phyloP scores from a whole-genome alignment of 1,139 yeast species.

The Zygosaccharomyces pseudobailii region DNA sequence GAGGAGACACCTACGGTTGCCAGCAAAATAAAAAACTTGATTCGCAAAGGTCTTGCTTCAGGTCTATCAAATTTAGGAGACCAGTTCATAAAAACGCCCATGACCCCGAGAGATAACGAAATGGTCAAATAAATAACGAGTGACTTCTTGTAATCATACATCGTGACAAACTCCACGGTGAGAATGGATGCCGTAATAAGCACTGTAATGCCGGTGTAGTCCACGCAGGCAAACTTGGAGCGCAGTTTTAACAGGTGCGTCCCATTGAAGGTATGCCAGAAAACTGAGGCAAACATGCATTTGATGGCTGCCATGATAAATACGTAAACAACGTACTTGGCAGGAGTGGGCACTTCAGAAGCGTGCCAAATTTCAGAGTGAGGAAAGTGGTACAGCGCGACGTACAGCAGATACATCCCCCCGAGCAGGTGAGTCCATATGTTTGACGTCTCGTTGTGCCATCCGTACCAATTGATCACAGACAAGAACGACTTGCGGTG shows the following conservation, averaged over 20 bases:
- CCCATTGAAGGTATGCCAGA: slow-evolving; percentile 91
- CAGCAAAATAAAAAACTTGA: slow-evolving; percentile 75
- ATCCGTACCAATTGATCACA: slow-evolving; percentile 34
- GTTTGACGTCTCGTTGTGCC: slow-evolving; percentile 89
- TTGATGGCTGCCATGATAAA: slow-evolving; percentile 70
- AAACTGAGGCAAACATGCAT: slow-evolving; percentile 70
- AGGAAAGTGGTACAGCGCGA: slow-evolving; percentile 63
- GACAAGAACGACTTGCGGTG: slow-evolving; percentile 49
- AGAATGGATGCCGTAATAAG: slow-evolving; percentile 87
- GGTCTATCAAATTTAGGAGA: slow-evolving; percentile 84
- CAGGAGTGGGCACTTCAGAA: slow-evolving; percentile 33
- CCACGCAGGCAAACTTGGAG: slow-evolving; percentile 83
- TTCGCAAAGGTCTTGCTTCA: slow-evolving; percentile 73
- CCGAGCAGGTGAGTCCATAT: slow-evolving; percentile 92
- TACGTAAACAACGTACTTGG: slow-evolving; percentile 50
- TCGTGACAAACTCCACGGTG: slow-evolving; percentile 76
- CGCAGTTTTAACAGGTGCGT: slow-evolving; percentile 63
- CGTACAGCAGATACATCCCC: slow-evolving; percentile 49
- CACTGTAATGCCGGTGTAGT: slow-evolving; percentile 90
- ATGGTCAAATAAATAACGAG: slow-evolving; percentile 48
- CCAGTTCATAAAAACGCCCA: slow-evolving; percentile 84
- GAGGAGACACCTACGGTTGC: slow-evolving; percentile 73
- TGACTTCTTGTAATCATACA: slow-evolving; percentile 40
- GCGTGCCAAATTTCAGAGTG: slow-evolving; percentile 39
- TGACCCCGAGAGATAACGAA: slow-evolving; percentile 60